phyloP scores from a whole-genome alignment of 768 basidiomycete species.

The Naganishia onofrii region DNA sequence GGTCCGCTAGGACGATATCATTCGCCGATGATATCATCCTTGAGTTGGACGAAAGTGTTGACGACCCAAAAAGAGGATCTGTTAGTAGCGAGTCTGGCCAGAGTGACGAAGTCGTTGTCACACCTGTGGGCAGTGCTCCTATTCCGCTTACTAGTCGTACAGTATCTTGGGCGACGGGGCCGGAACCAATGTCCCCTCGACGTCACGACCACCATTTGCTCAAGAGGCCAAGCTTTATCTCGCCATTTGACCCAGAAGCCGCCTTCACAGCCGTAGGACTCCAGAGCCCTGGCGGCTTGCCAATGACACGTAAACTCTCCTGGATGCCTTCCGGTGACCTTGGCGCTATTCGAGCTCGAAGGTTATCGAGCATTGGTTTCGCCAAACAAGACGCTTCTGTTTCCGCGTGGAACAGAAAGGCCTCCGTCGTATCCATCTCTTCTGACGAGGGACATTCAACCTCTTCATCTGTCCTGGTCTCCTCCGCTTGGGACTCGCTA shows the following conservation, averaged over 20 bases:
- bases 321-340: slow-evolving; percentile 27
- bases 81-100: not conserved
- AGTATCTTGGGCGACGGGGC: not conserved
- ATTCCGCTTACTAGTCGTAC: not conserved
- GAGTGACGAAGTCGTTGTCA: slow-evolving; percentile 9
- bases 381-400: slow-evolving; percentile 29
- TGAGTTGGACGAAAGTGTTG: not conserved
- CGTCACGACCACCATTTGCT: slow-evolving; percentile 4
- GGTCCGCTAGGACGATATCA: not conserved
- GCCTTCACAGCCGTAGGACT: slow-evolving; percentile 9
- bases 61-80: not conserved
- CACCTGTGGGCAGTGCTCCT: not conserved
- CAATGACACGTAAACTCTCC: not conserved
- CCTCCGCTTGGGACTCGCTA: slow-evolving; percentile 47
- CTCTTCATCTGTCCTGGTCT: slow-evolving; percentile 42
- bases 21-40: slow-evolving; percentile 19
- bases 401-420: slow-evolving; percentile 46
- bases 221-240: slow-evolving; percentile 19
- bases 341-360: not conserved
- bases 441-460: slow-evolving; percentile 37
- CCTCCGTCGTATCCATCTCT: slow-evolving; percentile 43
- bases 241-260: slow-evolving; percentile 9
- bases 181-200: slow-evolving; percentile 14
- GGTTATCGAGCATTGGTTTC: slow-evolving; percentile 21
- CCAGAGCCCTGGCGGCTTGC: not conserved